Evolutionary conservation across 495 filamentous ascomycete species (phyloP), one percentile per base, ranked within the genome.

Genomic region (Chlorociboria aeruginascens): DNA sequence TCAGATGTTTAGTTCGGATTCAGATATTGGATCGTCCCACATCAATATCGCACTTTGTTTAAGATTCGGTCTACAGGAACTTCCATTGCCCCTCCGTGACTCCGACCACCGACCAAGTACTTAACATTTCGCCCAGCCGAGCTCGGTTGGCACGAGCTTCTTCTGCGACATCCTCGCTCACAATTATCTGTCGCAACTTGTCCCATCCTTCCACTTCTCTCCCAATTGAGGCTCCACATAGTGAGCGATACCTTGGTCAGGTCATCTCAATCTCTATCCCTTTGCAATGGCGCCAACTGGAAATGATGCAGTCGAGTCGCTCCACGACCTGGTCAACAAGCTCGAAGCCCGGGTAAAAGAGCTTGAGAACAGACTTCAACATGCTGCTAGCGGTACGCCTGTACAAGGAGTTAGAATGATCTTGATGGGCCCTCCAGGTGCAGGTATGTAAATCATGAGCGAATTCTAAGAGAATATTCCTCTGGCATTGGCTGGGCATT

Each of bases 371-470:
- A 73, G 70, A 56, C 61, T 86, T 29, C 65, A 71, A 41, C 68
- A 77, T 63, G 71, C 66, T 37, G 61, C 68, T 48, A 69, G 68
- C 52, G 62, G 63, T 32, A 54, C 64, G 40, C 32, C 69, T 31
- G 55, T 63, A 12, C 69, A 50, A n/a, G 39, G 54, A 6, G 76
- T 97, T 66, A 79, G 92, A 68, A 93, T 97, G 81, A 87, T 99
- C 58, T 70, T 99, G 55, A 97, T 99, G 77, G 92, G 92, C 11
- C 93, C 92, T 62, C 92, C 92, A 41, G 92, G 92, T 63, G 92
- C 92, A 66, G 92, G 92, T 96, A 81, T 48, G 82, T 68, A 40
- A 16, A 32, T 36, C 32, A 32, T 37, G 32, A 25, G 20, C 20
- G 1, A 4, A 25, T 25, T 25, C 20, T 25, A 25, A 4, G 20